Evolutionary conservation across 495 filamentous ascomycete genomes (phyloP).

Genomic region (Xylaria intraflava): DNA sequence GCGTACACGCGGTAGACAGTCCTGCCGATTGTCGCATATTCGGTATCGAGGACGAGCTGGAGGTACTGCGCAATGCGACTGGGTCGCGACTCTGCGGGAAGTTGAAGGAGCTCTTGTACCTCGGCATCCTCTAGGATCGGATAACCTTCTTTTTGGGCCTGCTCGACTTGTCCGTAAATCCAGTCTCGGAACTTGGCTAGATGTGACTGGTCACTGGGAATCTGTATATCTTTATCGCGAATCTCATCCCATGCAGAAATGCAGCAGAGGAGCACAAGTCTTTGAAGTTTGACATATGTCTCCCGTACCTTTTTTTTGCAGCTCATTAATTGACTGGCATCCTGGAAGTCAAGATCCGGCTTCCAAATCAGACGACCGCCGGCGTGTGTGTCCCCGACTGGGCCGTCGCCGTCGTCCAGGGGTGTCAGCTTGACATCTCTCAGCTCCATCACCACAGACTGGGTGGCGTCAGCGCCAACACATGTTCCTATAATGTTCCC

Average conservation of each 20-base stretch:
- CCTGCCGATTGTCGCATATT: conserved; percentile 2
- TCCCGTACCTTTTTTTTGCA: not conserved
- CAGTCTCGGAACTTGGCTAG: conserved; percentile 19
- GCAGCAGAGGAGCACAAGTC: not conserved
- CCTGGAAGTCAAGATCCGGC: conserved; percentile 15
- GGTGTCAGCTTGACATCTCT: conserved; percentile 5
- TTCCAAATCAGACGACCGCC: conserved; percentile 7
- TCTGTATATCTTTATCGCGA: not conserved
- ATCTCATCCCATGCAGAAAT: not conserved
- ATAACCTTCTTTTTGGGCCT: conserved; percentile 4
- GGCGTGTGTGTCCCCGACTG: conserved; percentile 1
- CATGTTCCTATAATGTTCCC: not conserved
- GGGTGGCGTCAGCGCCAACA: not conserved
- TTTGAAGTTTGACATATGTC: not conserved
- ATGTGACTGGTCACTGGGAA: conserved; percentile 7
- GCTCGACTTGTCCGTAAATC: conserved; percentile 13
- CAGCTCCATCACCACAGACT: not conserved
- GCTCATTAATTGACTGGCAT: not conserved
- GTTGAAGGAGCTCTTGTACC: not conserved
- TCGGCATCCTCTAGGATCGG: conserved; percentile 5
- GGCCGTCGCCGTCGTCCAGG: not conserved
- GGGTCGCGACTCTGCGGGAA: conserved; percentile 3
- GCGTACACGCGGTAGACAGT: conserved; percentile 17
- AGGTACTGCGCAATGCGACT: conserved; percentile 4
- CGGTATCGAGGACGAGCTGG: conserved; percentile 5